Evolutionary conservation across 352 stramenopile genomes (phyloP).

Genomic region (Phytophthora idaei): DNA sequence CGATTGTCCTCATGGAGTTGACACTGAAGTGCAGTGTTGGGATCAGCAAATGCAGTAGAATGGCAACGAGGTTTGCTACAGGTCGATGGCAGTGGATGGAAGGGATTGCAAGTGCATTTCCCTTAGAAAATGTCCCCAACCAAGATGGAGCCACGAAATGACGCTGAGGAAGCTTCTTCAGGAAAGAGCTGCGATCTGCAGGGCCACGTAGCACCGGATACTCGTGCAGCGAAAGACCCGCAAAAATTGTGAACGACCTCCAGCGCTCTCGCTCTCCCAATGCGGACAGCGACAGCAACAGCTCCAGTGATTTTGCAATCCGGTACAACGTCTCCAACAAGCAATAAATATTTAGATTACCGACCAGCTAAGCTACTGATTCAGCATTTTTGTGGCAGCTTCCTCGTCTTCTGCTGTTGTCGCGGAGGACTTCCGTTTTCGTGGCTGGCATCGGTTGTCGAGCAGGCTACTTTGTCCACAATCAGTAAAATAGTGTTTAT

Average conservation of each 20-base stretch:
- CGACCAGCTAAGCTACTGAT: not conserved
- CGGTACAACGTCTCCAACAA: no score
- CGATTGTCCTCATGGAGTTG: conserved; percentile 6
- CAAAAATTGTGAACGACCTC: conserved; percentile 19
- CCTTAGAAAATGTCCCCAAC: not conserved
- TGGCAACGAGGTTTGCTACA: not conserved
- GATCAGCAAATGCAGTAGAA: conserved; percentile 1
- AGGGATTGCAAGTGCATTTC: not conserved
- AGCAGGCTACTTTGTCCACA: not conserved
- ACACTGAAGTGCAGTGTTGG: not conserved
- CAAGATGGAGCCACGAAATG: conserved; percentile 12
- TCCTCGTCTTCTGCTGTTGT: not conserved
- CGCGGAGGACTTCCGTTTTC: not conserved
- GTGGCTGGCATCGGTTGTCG: not conserved
- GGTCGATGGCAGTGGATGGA: not conserved
- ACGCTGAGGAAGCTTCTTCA: conserved; percentile 21
- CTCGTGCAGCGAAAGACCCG: conserved; percentile 31
- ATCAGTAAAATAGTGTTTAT: not conserved
- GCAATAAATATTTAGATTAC: not conserved
- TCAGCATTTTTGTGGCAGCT: not conserved
- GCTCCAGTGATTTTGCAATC: not conserved
- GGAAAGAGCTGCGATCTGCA: conserved; percentile 31
- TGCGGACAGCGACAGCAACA: not conserved
- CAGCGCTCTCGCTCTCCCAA: conserved; percentile 7
- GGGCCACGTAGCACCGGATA: conserved; percentile 27